Percentiles rank a stretch among this genome's conserved stretches.
Conservation (phyloP, 805 yeast species). For the Candida jianshihensis region DNA sequence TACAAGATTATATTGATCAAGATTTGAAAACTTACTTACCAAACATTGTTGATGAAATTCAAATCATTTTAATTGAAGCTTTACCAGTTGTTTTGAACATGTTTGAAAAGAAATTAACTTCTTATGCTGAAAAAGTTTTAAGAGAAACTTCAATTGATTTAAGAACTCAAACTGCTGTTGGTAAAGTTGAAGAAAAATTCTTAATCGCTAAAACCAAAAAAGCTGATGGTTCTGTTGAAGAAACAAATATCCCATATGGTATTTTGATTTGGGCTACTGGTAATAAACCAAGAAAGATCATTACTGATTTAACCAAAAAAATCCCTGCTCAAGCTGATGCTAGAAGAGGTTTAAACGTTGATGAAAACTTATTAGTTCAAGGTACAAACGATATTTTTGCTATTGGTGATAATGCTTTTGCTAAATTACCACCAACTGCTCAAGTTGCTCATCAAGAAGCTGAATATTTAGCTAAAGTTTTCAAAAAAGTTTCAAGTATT, state of each 20-base stretch:
- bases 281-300: constrained; percentile 76
- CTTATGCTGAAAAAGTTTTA: constrained; percentile 36
- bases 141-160: constrained; percentile 57
- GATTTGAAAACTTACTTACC: constrained; percentile 87
- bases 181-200: constrained; percentile 67
- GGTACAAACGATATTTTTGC: constrained; percentile 83
- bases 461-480: constrained; percentile 63
- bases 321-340: constrained; percentile 77
- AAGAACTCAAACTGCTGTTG: constrained; percentile 81
- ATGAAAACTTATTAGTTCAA: constrained; percentile 72
- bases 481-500: constrained; percentile 47
- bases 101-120: constrained; percentile 37
- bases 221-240: constrained; percentile 62
- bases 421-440: constrained; percentile 91
- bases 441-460: constrained; percentile 97
- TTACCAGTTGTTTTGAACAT: constrained; percentile 73
- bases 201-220: constrained; percentile 68
- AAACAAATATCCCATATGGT: constrained; percentile 71
- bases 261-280: constrained; percentile 97
- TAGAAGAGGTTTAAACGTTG: constrained; percentile 79
- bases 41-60: constrained; percentile 74
- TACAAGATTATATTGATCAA: constrained; percentile 90
- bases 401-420: constrained; percentile 86
- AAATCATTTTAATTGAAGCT: constrained; percentile 84
- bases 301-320: constrained; percentile 58